Percentiles rank a stretch among this genome's conserved stretches.
These are phyloP conservation scores for Intubia oerlemansii DNA, from an alignment of 2,329 filamentous ascomycete genomes.

Conservation along the genomic window DNA sequence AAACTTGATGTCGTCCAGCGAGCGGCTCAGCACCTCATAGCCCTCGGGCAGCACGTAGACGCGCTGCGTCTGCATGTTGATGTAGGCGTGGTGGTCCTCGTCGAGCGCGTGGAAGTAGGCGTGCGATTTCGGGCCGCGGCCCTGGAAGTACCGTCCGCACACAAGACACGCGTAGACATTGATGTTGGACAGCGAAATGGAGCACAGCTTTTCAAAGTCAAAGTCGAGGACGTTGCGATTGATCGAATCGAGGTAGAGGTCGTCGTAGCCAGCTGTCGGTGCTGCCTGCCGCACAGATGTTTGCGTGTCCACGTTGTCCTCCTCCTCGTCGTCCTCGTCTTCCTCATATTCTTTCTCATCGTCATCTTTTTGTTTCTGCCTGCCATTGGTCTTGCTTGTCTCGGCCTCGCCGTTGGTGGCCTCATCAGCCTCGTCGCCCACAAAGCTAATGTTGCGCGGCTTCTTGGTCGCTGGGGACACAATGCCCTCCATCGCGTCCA, in stretches of 20 bases:
- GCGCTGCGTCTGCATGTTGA: conserved; percentile 87
- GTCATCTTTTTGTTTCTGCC: conserved; percentile 6
- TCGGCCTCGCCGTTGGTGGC: conserved; percentile 6
- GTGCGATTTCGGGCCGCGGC: conserved; percentile 79
- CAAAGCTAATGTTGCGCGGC: too few relatives aligned
- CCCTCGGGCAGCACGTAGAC: conserved; percentile 88
- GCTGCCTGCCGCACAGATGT: conserved; percentile 48
- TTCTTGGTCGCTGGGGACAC: conserved; percentile 38
- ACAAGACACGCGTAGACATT: conserved; percentile 97
- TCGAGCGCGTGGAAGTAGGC: conserved; percentile 96
- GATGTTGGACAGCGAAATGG: conserved; percentile 87
- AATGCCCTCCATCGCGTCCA: conserved; percentile 32
- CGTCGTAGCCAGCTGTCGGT: conserved; percentile 73
- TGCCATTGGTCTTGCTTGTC: background rate
- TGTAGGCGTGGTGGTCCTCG: conserved; percentile 88
- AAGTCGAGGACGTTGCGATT: conserved; percentile 85
- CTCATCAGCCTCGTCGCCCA: too few relatives aligned
- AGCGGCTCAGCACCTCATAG: conserved; percentile 89
- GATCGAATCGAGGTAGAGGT: conserved; percentile 95
- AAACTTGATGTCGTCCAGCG: conserved; percentile 94
- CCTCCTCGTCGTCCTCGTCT: conserved; percentile 17
- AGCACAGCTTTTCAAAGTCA: conserved; percentile 97
- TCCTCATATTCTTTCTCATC: conserved; percentile 9
- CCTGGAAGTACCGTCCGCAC: conserved; percentile 95
- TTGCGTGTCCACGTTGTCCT: conserved; percentile 18